Percentiles rank a stretch among this genome's conserved stretches.
These are phyloP conservation scores for Trametes cinnabarina DNA, from an alignment of 768 basidiomycete species.

Conservation along the genomic window DNA sequence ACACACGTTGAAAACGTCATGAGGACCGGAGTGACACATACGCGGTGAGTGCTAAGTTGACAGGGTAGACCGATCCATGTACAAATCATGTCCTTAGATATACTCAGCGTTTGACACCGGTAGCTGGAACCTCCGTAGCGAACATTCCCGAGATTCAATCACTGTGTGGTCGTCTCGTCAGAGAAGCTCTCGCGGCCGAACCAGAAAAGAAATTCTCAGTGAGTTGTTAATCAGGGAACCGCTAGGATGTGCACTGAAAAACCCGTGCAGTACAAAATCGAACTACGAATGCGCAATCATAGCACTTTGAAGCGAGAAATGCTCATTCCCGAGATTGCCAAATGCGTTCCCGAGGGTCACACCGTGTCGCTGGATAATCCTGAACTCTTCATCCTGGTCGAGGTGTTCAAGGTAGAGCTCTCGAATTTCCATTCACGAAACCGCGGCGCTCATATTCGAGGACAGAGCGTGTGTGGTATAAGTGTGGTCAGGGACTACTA, in stretches of 20 bases:
- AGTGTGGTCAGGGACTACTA: conserved; percentile 75
- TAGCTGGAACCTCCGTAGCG: conserved; percentile 64
- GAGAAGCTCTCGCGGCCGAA: conserved; percentile 49
- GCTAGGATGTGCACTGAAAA: neutral
- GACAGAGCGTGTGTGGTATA: conserved; percentile 71
- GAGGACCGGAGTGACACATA: conserved; percentile 60
- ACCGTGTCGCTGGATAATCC: conserved; percentile 67
- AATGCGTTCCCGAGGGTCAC: conserved; percentile 66
- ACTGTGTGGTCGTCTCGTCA: conserved; percentile 55
- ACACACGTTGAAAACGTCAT: conserved; percentile 63
- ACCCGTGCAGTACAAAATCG: conserved; percentile 70
- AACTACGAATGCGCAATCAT: conserved; percentile 73
- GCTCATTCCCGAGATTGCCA: conserved; percentile 67
- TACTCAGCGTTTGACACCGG: conserved; percentile 68
- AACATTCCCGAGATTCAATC: conserved; percentile 67
- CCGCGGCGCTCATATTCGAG: no score
- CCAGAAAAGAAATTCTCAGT: conserved; percentile 49
- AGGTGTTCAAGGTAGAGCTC: conserved; percentile 73
- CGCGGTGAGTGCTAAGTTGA: conserved; percentile 44
- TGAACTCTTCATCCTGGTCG: conserved; percentile 72
- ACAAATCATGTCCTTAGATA: conserved; percentile 42
- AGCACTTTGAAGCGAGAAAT: conserved; percentile 57
- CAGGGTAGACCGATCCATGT: neutral
- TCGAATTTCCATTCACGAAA: no score
- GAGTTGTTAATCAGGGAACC: conserved; percentile 12